Percentiles rank a stretch among this genome's conserved stretches.
Evolutionary conservation across 768 basidiomycete species (phyloP).

Genomic region (Mycena vitilis): DNA sequence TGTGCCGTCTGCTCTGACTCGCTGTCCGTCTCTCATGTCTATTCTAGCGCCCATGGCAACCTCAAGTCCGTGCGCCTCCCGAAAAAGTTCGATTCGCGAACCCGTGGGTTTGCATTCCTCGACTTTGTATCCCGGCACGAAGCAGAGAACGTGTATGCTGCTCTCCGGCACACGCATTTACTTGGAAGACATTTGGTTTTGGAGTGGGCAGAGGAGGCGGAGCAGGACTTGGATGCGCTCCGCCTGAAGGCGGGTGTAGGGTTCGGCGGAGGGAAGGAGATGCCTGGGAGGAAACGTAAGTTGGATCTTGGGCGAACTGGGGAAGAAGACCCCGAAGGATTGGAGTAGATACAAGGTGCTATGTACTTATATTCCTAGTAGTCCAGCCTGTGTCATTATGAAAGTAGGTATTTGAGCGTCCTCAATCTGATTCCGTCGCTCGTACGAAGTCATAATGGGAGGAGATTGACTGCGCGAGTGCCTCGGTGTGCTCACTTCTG

Average conservation of each 20-base stretch:
- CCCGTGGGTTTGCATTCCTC: constrained; percentile 96
- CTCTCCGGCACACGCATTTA: constrained; percentile 79
- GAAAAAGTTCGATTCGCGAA: constrained; percentile 47
- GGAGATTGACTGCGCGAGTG: too few relatives aligned
- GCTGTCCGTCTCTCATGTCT: constrained; percentile 11
- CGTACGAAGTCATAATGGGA: too few relatives aligned
- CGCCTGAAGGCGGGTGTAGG: constrained; percentile 86
- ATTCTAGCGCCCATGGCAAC: constrained; percentile 84
- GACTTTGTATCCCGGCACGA: constrained; percentile 93
- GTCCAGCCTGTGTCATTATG: too few relatives aligned
- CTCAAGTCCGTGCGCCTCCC: constrained; percentile 94
- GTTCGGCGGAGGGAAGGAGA: constrained; percentile 72
- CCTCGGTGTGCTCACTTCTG: too few relatives aligned
- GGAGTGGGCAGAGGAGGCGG: constrained; percentile 91
- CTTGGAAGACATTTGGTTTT: constrained; percentile 95
- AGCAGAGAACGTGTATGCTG: constrained; percentile 88
- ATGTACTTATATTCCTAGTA: too few relatives aligned
- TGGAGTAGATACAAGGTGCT: too few relatives aligned
- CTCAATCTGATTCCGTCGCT: too few relatives aligned
- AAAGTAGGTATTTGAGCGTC: too few relatives aligned
- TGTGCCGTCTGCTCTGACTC: constrained; percentile 42
- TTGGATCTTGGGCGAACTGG: constrained; percentile 61
- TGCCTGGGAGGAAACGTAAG: constrained; percentile 85
- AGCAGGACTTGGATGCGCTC: constrained; percentile 77
- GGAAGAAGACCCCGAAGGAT: constrained; percentile 23